These are phyloP conservation scores for Penicillium sp. DNA, from an alignment of 2,329 filamentous ascomycete genomes.

Conservation along the genomic window DNA sequence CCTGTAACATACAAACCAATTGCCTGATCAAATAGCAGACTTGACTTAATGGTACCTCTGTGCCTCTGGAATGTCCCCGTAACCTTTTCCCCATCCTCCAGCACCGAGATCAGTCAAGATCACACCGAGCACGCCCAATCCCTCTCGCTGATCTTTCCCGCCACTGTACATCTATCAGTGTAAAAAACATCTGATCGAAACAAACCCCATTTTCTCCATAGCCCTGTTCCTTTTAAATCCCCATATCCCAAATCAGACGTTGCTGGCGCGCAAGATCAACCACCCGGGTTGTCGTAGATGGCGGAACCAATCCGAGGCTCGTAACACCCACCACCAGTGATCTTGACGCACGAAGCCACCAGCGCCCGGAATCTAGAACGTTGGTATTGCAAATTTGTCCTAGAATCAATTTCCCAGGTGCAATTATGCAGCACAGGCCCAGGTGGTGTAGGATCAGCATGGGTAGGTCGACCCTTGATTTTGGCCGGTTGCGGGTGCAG, in stretches of 20 bases:
- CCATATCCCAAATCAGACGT: not conserved
- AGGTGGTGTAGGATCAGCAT: slow-evolving; percentile 12
- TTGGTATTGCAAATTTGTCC: not conserved
- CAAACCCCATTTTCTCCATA: not conserved
- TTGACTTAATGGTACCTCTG: not conserved
- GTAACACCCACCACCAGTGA: slow-evolving; percentile 6
- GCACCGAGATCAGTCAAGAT: slow-evolving; percentile 11
- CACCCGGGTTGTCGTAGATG: slow-evolving; percentile 8
- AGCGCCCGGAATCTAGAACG: not conserved
- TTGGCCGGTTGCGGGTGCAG: slow-evolving; percentile 5
- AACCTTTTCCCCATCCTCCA: not conserved
- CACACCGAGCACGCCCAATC: not conserved
- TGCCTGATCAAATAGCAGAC: not conserved
- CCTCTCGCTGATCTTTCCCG: slow-evolving; percentile 13
- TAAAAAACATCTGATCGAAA: not conserved
- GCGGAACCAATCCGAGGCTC: slow-evolving; percentile 7
- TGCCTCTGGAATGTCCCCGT: not conserved
- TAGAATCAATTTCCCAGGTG: not conserved
- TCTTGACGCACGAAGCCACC: not conserved
- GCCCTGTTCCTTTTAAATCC: not conserved
- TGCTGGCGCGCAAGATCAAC: not conserved
- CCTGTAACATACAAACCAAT: slow-evolving; percentile 13
- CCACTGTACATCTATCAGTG: not conserved
- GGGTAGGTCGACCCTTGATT: slow-evolving; percentile 9
- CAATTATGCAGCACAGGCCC: not conserved